These are phyloP conservation scores for Poronia punctata DNA, from an alignment of 495 filamentous ascomycete genomes.

Conservation along the genomic window DNA sequence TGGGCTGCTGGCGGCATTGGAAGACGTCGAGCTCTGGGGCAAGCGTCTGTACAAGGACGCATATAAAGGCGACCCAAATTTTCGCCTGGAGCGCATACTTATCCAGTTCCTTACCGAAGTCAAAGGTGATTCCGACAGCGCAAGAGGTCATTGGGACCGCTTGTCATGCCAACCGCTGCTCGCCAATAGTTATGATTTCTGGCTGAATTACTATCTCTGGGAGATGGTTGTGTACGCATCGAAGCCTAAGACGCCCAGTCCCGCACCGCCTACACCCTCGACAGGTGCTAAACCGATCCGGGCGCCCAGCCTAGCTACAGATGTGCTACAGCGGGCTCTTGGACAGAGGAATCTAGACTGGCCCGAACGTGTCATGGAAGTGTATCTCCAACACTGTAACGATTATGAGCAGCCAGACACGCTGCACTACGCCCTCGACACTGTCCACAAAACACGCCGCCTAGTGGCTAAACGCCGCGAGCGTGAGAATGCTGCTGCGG, in stretches of 20 bases:
- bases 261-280: slow-evolving; percentile 32
- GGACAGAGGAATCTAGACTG: slow-evolving; percentile 68
- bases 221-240: slow-evolving; percentile 60
- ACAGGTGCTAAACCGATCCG: slow-evolving; percentile 23
- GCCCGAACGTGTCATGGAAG: slow-evolving; percentile 83
- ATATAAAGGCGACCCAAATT: slow-evolving; percentile 78
- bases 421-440: slow-evolving; percentile 61
- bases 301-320: slow-evolving; percentile 58
- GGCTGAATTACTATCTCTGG: slow-evolving; percentile 86
- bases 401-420: slow-evolving; percentile 73
- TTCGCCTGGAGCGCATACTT: slow-evolving; percentile 80
- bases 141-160: slow-evolving; percentile 67
- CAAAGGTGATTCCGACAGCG: slow-evolving; percentile 50
- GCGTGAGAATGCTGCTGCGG: slow-evolving; percentile 54
- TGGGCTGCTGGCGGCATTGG: slow-evolving; percentile 75
- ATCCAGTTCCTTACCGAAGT: slow-evolving; percentile 84
- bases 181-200: slow-evolving; percentile 80
- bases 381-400: slow-evolving; percentile 77
- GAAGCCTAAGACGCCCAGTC: slow-evolving; percentile 34
- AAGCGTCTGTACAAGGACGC: slow-evolving; percentile 63
- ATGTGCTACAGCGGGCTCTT: slow-evolving; percentile 67
- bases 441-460: slow-evolving; percentile 58
- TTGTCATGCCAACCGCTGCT: slow-evolving; percentile 52
- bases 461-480: slow-evolving; percentile 58
- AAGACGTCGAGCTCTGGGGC: slow-evolving; percentile 72